Evolutionary conservation across 2,329 filamentous ascomycete genomes (phyloP).

Genomic region (Aspergillus novoparasiticus): DNA sequence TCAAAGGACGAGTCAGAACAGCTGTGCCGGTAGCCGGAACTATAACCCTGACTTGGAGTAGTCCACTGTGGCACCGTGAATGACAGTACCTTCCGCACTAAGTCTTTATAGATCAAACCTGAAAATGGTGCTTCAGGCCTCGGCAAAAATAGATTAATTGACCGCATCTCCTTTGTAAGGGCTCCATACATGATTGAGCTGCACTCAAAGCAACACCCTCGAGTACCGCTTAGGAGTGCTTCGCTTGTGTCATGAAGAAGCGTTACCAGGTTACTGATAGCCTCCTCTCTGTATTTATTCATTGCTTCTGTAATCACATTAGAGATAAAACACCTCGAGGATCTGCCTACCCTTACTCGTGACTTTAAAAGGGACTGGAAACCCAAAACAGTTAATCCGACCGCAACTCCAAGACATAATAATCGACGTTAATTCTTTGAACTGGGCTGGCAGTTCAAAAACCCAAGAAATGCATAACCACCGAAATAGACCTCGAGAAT

Average conservation of each 20-base stretch:
- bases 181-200: slow-evolving; percentile 28
- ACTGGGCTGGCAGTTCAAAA: slow-evolving; percentile 20
- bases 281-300: slow-evolving; percentile 14
- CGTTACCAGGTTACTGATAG: slow-evolving; percentile 13
- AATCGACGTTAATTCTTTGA: slow-evolving; percentile 19
- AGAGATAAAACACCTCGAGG: neutral
- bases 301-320: slow-evolving; percentile 18
- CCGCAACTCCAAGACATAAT: slow-evolving; percentile 19
- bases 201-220: slow-evolving; percentile 27
- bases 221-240: slow-evolving; percentile 7
- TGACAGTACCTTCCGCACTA: slow-evolving; percentile 11
- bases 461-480: slow-evolving; percentile 21
- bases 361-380: slow-evolving; percentile 22
- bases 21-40: neutral
- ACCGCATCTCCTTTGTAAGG: slow-evolving; percentile 19
- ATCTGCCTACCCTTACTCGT: slow-evolving; percentile 16
- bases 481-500: slow-evolving; percentile 9
- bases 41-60: neutral
- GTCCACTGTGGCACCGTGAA: slow-evolving; percentile 19
- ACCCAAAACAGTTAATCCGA: slow-evolving; percentile 17
- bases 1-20: neutral
- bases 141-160: slow-evolving; percentile 12
- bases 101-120: slow-evolving; percentile 6
- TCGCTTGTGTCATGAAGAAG: slow-evolving; percentile 16
- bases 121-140: slow-evolving; percentile 19